Percentiles rank a stretch among this genome's conserved stretches.
Conservation (phyloP, 2,329 filamentous ascomycete genomes). For the Neocucurbitaria cava region DNA sequence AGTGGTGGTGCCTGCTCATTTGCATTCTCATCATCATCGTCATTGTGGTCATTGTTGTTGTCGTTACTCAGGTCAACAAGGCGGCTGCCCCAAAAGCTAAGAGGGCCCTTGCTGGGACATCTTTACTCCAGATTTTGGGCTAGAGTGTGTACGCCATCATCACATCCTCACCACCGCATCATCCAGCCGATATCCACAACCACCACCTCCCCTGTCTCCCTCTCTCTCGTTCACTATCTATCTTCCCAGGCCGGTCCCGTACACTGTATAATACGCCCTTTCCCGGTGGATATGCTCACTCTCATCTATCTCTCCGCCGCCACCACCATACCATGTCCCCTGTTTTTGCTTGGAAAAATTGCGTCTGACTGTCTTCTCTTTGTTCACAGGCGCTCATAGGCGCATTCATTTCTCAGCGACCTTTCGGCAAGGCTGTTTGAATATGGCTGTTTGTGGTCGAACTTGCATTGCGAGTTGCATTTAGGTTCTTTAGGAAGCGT, state of each 20-base stretch:
- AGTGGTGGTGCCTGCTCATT: slow-evolving; percentile 93
- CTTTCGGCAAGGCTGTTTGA: background rate
- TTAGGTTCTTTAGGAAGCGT: background rate
- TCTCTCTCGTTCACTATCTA: background rate
- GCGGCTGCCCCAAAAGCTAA: slow-evolving; percentile 20
- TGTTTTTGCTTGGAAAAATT: slow-evolving; percentile 1
- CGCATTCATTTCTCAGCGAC: slow-evolving; percentile 12
- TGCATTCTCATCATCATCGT: slow-evolving; percentile 50
- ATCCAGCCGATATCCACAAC: background rate
- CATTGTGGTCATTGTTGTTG: slow-evolving; percentile 50
- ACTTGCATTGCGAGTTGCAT: background rate
- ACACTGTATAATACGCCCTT: slow-evolving; percentile 15
- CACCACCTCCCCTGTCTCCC: slow-evolving; percentile 5
- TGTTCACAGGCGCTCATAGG: slow-evolving; percentile 7
- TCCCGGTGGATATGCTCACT: slow-evolving; percentile 19
- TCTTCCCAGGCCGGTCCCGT: slow-evolving; percentile 3
- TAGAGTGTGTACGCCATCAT: slow-evolving; percentile 37
- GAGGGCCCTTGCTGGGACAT: background rate
- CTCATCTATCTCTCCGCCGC: slow-evolving; percentile 8
- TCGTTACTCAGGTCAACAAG: slow-evolving; percentile 40
- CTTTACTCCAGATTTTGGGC: background rate
- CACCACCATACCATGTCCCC: background rate
- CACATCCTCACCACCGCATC: slow-evolving; percentile 6
- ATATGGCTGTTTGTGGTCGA: background rate
- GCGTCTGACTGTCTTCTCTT: slow-evolving; percentile 5